Evolutionary conservation across 768 basidiomycete genomes (phyloP).

Genomic region (Naganishia randhawae): DNA sequence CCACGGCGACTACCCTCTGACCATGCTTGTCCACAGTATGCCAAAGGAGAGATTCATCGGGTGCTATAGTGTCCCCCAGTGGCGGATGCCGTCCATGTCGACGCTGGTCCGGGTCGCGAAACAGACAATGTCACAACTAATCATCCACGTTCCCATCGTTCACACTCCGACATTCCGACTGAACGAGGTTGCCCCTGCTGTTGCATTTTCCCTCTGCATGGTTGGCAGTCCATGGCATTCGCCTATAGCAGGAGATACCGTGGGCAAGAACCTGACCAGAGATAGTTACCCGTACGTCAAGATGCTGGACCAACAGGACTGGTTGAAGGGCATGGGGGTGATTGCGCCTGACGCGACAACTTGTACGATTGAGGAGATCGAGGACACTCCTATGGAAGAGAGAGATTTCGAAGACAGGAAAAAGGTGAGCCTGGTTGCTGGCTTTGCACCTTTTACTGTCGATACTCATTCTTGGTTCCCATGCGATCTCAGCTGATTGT

Average conservation of each 20-base stretch:
- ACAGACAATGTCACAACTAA: constrained; percentile 48
- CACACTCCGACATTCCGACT: constrained; percentile 52
- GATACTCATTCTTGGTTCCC: no score
- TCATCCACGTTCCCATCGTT: constrained; percentile 51
- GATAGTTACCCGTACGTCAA: constrained; percentile 20
- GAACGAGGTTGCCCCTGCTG: constrained; percentile 45
- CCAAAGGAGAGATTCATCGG: constrained; percentile 47
- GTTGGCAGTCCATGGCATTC: constrained; percentile 39
- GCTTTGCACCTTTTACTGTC: no score
- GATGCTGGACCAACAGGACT: constrained; percentile 20
- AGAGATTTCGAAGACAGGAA: constrained; percentile 26
- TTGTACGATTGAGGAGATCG: constrained; percentile 14
- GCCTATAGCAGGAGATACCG: constrained; percentile 17
- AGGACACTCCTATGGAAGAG: constrained; percentile 25
- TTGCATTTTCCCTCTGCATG: constrained; percentile 52
- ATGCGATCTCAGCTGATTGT: not conserved
- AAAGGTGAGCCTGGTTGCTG: not conserved
- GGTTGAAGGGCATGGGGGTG: constrained; percentile 22
- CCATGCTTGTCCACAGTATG: constrained; percentile 29
- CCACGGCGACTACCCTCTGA: not conserved
- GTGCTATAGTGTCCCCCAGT: constrained; percentile 50
- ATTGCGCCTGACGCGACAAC: constrained; percentile 18
- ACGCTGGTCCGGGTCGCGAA: constrained; percentile 49
- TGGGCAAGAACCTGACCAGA: constrained; percentile 22
- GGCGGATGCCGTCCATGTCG: constrained; percentile 47